Evolutionary conservation across 2,329 filamentous ascomycete genomes (phyloP), one percentile per base, ranked within the genome.

Genomic region (Dactylonectria macrodidyma): DNA sequence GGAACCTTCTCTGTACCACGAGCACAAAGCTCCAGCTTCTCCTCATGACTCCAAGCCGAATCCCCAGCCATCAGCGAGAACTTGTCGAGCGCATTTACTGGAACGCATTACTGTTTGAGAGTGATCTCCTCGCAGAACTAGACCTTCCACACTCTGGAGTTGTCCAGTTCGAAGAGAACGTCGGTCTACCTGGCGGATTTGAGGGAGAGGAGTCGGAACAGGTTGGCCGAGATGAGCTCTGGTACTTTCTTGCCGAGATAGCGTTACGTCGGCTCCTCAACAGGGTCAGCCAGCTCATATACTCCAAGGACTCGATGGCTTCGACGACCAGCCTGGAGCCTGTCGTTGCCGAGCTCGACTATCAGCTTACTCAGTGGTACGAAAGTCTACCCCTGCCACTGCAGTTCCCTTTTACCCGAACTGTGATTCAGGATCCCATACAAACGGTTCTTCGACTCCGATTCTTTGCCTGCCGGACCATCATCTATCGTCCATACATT

Each of bases 191-290:
- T 1, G 91, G 92, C 5, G 92, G 92, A 0, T 96, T 95, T 71
- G 92, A 93, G 75, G 90, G 90, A n/a, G 89, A 91, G 67, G 89
- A 91, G 70, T 84, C 85, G 8, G 87, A 89, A 70, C 84, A 88
- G 7, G 88, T 90, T 8, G 92, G 92, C 12, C 88, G 90, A 56
- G 93, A 95, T 74, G 93, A 95, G 66, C 84, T 95, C 14, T 95
- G 93, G 93, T 96, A 96, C 77, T 95, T 95, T 74, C 83, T 95
- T 34, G 93, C 93, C 44, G 93, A 95, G 76, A 95, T 96, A 69
- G 93, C 93, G 5, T 84, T 96, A 12, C 89, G 93, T 52, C 86
- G 93, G 63, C 87, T 96, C 3, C 86, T 95, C 72, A 95, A 95
- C 78, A 87, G 92, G 66, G 92, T 94, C 75, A 94, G 91, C 82